phyloP scores from a whole-genome alignment of 2,329 filamentous ascomycete genomes.

The Aspergillus phoenicis region DNA sequence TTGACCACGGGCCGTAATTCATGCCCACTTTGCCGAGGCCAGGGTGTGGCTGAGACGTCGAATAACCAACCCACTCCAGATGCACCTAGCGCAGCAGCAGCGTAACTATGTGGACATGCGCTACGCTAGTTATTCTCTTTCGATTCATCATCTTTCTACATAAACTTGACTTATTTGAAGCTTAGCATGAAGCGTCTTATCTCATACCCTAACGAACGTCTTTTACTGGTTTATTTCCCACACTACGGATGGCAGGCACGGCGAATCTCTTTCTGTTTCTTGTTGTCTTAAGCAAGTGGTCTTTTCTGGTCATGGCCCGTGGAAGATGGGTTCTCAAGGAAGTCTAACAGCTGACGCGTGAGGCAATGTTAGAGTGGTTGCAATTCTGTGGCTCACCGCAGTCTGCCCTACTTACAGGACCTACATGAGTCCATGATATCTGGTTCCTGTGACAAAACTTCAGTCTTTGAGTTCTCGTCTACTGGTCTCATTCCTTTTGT shows the following conservation, averaged over 20 bases:
- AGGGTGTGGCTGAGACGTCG: conserved; percentile 45
- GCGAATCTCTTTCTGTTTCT: conserved; percentile 18
- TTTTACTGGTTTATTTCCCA: conserved; percentile 18
- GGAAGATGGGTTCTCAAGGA: conserved; percentile 7
- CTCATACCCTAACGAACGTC: conserved; percentile 31
- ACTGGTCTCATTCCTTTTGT: conserved; percentile 2
- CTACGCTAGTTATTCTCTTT: conserved; percentile 1
- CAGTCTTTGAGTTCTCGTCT: not conserved
- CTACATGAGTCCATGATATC: conserved; percentile 5
- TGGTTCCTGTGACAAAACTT: conserved; percentile 13
- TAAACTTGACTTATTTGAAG: conserved; percentile 18
- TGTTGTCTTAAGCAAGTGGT: conserved; percentile 18
- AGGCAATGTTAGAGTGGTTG: not conserved
- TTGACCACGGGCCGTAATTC: conserved; percentile 58
- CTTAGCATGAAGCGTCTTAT: conserved; percentile 37
- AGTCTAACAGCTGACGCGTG: conserved; percentile 5
- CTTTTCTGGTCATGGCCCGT: conserved; percentile 18
- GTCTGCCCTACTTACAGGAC: not conserved
- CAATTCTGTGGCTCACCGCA: not conserved
- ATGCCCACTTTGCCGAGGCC: conserved; percentile 41
- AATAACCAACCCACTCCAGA: conserved; percentile 22
- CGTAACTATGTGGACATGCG: conserved; percentile 13
- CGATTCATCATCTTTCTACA: conserved; percentile 10
- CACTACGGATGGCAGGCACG: conserved; percentile 34
- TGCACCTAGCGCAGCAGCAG: conserved; percentile 20